Evolutionary conservation across 2,329 filamentous ascomycete genomes (phyloP).

Genomic region (Hymenoscyphus occultus): DNA sequence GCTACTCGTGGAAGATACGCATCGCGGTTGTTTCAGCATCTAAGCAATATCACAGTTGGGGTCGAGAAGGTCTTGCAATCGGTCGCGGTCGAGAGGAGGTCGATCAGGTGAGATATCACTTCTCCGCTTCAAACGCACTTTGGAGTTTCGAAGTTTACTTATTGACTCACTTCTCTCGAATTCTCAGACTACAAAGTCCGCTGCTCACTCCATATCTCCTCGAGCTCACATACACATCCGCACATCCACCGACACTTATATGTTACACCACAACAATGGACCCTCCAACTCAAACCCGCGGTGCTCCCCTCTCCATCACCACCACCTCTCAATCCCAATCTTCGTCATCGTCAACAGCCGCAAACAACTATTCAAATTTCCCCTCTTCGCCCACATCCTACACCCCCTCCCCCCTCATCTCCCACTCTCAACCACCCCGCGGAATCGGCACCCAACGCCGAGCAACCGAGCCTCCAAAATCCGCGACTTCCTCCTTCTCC

Average conservation of each 20-base stretch:
- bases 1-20: neutral
- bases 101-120: neutral
- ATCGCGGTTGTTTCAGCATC: neutral
- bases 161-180: neutral
- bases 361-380: neutral
- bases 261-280: neutral
- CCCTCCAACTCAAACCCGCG: conserved; percentile 1
- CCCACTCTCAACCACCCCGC: neutral
- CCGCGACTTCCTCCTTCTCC: neutral
- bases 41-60: neutral
- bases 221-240: neutral
- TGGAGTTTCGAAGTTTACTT: neutral
- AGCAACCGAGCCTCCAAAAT: conserved; percentile 3
- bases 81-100: neutral
- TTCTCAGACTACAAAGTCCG: neutral
- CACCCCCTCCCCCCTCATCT: conserved; percentile 1
- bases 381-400: neutral
- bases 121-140: neutral
- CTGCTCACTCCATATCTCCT: neutral
- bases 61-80: neutral
- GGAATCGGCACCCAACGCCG: neutral
- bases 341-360: neutral
- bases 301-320: conserved; percentile 12
- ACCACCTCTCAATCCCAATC: neutral
- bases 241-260: neutral